A percentile compares a stretch with the other conserved stretches of the same genome.
Conservation (phyloP, 2,329 filamentous ascomycete species). For the Coniosporium tulheliwenetii region DNA sequence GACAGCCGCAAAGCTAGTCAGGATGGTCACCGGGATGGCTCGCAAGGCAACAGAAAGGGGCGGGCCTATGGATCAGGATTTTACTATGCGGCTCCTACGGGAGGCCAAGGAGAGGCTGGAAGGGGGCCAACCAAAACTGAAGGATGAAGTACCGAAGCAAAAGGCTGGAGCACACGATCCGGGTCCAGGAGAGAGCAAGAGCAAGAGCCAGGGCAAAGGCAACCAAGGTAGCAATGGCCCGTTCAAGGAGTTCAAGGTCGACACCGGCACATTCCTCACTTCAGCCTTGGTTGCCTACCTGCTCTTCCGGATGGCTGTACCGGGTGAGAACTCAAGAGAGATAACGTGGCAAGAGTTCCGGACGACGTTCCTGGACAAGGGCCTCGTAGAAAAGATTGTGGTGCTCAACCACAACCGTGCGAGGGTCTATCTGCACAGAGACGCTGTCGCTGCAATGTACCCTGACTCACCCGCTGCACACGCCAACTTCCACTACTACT, state of each 20-base stretch:
- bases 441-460: conserved; percentile 55
- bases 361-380: conserved; percentile 88
- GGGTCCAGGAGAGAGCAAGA: conserved; percentile 19
- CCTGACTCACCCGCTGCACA: conserved; percentile 58
- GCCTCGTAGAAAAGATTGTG: conserved; percentile 80
- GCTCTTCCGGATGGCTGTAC: conserved; percentile 48
- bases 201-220: conserved; percentile 18
- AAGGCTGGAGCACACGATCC: conserved; percentile 29
- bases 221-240: conserved; percentile 22
- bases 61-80: conserved; percentile 11
- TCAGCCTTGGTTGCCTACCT: conserved; percentile 46
- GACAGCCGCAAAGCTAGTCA: conserved; percentile 44
- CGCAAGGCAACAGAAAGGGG: conserved; percentile 29
- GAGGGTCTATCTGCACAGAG: conserved; percentile 63
- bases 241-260: conserved; percentile 33
- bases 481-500: conserved; percentile 70
- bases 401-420: conserved; percentile 67
- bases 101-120: no score
- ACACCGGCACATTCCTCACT: conserved; percentile 40
- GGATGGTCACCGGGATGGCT: conserved; percentile 41
- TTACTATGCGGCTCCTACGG: no score
- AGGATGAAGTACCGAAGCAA: conserved; percentile 16
- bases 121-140: conserved; percentile 9
- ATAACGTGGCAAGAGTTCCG: conserved; percentile 98
- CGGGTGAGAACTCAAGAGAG: conserved; percentile 52